Evolutionary conservation across 805 yeast species (phyloP).

Genomic region (Candida ponderosae): DNA sequence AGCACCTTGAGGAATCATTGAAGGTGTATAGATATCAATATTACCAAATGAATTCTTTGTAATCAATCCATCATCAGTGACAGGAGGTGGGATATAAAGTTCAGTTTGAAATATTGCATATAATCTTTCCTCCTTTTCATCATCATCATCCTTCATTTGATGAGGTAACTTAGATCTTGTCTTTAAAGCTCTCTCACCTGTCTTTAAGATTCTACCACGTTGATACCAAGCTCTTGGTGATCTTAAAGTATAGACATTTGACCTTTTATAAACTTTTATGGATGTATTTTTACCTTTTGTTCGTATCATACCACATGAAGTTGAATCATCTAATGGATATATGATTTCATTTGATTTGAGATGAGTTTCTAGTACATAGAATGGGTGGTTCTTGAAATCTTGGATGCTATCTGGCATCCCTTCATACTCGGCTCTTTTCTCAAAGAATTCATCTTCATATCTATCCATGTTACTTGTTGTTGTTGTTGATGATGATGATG

Average conservation of each 20-base stretch:
- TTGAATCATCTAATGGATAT: conserved; percentile 39
- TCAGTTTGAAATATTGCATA: conserved; percentile 80
- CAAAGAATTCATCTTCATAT: conserved; percentile 54
- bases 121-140: conserved; percentile 49
- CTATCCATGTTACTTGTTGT: conserved; percentile 20
- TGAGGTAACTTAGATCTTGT: conserved; percentile 24
- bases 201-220: conserved; percentile 64
- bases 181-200: conserved; percentile 63
- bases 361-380: conserved; percentile 73
- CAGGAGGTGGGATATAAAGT: conserved; percentile 55
- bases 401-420: conserved; percentile 82
- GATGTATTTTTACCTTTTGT: conserved; percentile 33
- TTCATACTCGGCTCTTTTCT: conserved; percentile 57
- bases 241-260: conserved; percentile 52
- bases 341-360: conserved; percentile 66
- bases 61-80: conserved; percentile 54
- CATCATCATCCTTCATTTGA: conserved; percentile 24
- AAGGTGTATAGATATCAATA: conserved; percentile 66
- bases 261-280: conserved; percentile 60
- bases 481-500: conserved; percentile 2
- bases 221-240: conserved; percentile 85
- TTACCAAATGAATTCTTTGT: conserved; percentile 77
- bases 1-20: conserved; percentile 83
- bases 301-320: conserved; percentile 65
- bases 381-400: conserved; percentile 83